Percentiles rank a stretch among this genome's conserved stretches.
Conservation (phyloP, 2,329 filamentous ascomycete species). For the Aureobasidium uvarum region DNA sequence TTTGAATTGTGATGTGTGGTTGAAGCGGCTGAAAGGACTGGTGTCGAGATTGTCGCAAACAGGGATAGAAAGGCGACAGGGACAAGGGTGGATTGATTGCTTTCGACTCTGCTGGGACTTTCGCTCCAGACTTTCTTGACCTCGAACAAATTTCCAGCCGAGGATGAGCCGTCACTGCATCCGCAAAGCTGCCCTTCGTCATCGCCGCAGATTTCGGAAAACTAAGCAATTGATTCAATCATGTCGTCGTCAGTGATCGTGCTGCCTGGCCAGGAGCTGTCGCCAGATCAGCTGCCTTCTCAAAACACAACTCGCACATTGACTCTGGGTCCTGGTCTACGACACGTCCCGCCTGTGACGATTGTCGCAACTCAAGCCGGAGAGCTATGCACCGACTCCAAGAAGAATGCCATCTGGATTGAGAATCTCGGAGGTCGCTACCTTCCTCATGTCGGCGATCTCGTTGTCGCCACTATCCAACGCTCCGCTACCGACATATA, state of each 20-base stretch:
- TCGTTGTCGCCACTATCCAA: conserved; percentile 83
- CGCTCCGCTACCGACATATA: conserved; percentile 74
- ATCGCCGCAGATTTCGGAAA: conserved; percentile 8
- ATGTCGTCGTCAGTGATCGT: conserved; percentile 54
- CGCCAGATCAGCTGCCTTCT: conserved; percentile 64
- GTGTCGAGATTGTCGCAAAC: not conserved
- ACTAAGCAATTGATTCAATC: not conserved
- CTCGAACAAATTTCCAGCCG: conserved; percentile 15
- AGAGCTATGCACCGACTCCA: conserved; percentile 63
- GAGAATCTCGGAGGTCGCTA: conserved; percentile 72
- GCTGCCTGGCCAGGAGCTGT: conserved; percentile 77
- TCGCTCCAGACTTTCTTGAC: conserved; percentile 18
- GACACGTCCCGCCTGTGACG: conserved; percentile 73
- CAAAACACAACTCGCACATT: conserved; percentile 66
- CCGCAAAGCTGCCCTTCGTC: not conserved
- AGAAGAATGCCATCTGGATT: conserved; percentile 76
- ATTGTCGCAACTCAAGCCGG: conserved; percentile 68
- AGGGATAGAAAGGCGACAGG: not conserved
- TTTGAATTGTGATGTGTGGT: conserved; percentile 29
- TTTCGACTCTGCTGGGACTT: not conserved
- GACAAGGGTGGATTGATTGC: not conserved
- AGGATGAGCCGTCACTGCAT: not conserved
- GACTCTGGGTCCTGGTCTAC: conserved; percentile 79
- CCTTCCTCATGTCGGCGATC: conserved; percentile 72
- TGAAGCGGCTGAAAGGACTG: conserved; percentile 13